Conservation (phyloP, 441 rosid genomes). For the Raphanus hybrid region DNA sequence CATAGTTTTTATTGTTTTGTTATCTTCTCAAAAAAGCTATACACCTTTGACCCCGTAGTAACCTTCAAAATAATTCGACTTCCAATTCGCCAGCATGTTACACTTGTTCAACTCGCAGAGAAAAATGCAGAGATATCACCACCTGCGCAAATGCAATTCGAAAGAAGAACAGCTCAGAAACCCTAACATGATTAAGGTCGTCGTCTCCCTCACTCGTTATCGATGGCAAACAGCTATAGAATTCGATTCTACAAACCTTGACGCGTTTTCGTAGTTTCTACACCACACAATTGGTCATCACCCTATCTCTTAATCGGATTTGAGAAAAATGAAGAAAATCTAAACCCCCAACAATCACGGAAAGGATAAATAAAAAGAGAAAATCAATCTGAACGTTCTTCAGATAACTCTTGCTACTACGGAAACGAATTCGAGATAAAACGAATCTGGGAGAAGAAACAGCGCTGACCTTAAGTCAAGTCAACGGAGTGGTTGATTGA, state of each 20-base stretch:
- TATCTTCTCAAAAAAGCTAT: constrained; percentile 43
- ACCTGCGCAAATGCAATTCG: constrained; percentile 35
- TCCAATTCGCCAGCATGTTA: constrained; percentile 79
- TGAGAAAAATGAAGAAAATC: neutral
- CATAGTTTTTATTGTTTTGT: constrained; percentile 52
- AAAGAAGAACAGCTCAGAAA: constrained; percentile 12
- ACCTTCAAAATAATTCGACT: constrained; percentile 39
- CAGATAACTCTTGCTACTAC: neutral
- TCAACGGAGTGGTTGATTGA: constrained; percentile 23
- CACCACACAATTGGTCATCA: constrained; percentile 35
- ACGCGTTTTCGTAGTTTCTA: constrained; percentile 23
- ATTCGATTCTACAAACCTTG: neutral
- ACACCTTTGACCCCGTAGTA: too few relatives aligned
- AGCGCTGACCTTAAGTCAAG: constrained; percentile 46
- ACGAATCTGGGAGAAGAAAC: constrained; percentile 37
- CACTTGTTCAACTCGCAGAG: constrained; percentile 51
- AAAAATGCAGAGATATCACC: constrained; percentile 38
- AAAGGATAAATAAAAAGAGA: too few relatives aligned
- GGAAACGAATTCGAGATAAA: constrained; percentile 25
- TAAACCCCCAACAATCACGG: neutral
- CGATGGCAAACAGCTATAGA: neutral
- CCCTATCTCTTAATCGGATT: constrained; percentile 32
- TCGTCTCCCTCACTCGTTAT: constrained; percentile 15
- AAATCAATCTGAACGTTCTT: neutral
- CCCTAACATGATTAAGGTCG: neutral